These are phyloP conservation scores for Pleurotus platypus DNA, from an alignment of 768 basidiomycete species.

Conservation along the genomic window DNA sequence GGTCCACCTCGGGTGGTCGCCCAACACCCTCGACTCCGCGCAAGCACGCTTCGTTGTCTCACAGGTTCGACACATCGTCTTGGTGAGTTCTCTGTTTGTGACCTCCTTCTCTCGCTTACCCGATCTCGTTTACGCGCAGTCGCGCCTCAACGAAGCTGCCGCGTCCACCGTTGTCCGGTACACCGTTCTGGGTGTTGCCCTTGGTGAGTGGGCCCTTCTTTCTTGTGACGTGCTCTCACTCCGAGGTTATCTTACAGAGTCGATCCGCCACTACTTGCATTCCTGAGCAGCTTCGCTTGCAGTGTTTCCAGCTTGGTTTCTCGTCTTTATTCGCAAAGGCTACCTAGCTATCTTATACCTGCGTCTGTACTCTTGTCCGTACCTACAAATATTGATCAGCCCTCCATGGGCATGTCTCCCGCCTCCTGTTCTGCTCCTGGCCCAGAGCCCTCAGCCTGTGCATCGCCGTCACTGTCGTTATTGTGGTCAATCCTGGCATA, in stretches of 20 bases:
- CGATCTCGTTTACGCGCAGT: not conserved
- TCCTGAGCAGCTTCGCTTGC: constrained; percentile 14
- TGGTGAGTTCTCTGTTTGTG: not conserved
- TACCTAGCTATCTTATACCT: too few species aligned
- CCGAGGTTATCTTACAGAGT: not conserved
- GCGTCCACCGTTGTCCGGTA: not conserved
- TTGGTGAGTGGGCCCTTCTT: not conserved
- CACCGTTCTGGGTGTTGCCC: not conserved
- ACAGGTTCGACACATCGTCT: not conserved
- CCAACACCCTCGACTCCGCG: not conserved
- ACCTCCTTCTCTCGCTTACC: not conserved
- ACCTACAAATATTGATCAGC: too few species aligned
- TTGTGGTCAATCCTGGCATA: too few species aligned
- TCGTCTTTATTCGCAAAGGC: too few species aligned
- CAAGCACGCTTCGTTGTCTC: not conserved
- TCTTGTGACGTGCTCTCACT: not conserved
- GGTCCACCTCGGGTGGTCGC: not conserved
- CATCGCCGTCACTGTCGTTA: too few species aligned
- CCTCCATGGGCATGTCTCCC: too few species aligned
- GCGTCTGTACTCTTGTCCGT: too few species aligned
- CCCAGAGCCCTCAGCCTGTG: too few species aligned
- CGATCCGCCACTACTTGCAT: not conserved
- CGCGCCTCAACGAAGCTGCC: not conserved
- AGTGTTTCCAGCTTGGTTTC: too few species aligned
- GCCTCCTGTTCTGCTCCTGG: too few species aligned